These are phyloP conservation scores for Sclerotinia spermophila DNA, from an alignment of 2,329 filamentous ascomycete genomes.

Conservation along the genomic window DNA sequence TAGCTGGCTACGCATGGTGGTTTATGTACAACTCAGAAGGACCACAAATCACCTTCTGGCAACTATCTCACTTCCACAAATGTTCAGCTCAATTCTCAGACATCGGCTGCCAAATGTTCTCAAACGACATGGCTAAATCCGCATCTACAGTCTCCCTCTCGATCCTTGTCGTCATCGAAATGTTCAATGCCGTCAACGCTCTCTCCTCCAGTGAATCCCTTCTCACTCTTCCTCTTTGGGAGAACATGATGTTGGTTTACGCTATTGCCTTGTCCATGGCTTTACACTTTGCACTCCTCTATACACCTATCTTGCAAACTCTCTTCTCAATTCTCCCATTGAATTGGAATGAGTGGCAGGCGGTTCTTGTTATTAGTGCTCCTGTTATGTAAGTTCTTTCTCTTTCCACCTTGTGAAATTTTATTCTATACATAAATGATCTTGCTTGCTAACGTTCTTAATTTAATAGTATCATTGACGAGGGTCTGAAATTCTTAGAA, in stretches of 20 bases:
- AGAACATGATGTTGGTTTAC: conserved; percentile 97
- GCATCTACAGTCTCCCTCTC: conserved; percentile 92
- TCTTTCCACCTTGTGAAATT: not conserved
- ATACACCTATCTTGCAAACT: conserved; percentile 81
- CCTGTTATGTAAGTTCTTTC: conserved; percentile 75
- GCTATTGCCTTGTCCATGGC: conserved; percentile 91
- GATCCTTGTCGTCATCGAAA: conserved; percentile 93
- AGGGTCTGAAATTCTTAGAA: conserved; percentile 62
- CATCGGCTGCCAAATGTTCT: conserved; percentile 90
- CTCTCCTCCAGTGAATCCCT: conserved; percentile 93
- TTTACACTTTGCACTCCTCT: conserved; percentile 90
- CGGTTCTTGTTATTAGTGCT: conserved; percentile 80
- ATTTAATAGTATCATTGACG: conserved; percentile 57
- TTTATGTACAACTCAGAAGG: conserved; percentile 94
- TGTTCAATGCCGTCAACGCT: conserved; percentile 99
- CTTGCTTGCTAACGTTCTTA: not conserved
- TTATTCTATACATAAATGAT: conserved; percentile 9
- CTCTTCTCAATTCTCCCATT: conserved; percentile 90
- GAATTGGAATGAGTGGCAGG: conserved; percentile 84
- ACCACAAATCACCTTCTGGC: conserved; percentile 85
- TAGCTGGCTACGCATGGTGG: conserved; percentile 99
- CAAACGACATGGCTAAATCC: conserved; percentile 77
- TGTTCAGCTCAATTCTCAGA: conserved; percentile 82
- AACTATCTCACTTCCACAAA: conserved; percentile 89
- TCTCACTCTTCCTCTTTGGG: conserved; percentile 90